Conservation (phyloP, 495 filamentous ascomycete species). For the Hyaloscypha bicolor region DNA sequence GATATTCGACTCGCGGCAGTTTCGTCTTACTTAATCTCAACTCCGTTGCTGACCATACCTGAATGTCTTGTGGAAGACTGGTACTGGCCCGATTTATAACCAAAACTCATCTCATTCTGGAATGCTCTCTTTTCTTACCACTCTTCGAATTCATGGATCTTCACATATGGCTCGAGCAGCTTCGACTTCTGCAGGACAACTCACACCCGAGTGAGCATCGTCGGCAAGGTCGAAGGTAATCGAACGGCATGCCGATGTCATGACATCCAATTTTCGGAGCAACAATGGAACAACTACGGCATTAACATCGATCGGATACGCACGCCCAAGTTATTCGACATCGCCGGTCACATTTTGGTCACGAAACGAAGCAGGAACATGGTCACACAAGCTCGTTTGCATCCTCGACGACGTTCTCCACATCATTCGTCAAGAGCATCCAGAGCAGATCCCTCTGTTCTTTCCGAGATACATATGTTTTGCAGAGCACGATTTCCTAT, state of each 20-base stretch:
- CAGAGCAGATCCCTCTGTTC: constrained; percentile 31
- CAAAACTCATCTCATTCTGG: constrained; percentile 32
- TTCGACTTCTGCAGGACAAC: constrained; percentile 30
- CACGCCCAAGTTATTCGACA: constrained; percentile 20
- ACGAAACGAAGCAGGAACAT: constrained; percentile 29
- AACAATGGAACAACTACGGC: constrained; percentile 25
- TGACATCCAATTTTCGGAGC: constrained; percentile 29
- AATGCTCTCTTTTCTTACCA: constrained; percentile 30
- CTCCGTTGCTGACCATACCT: constrained; percentile 27
- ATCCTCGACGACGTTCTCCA: constrained; percentile 14
- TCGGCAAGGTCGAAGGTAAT: constrained; percentile 27
- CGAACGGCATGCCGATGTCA: constrained; percentile 38
- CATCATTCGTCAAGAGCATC: constrained; percentile 24
- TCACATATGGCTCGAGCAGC: constrained; percentile 34
- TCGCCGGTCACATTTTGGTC: constrained; percentile 26
- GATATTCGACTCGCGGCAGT: constrained; percentile 29
- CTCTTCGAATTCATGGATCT: constrained; percentile 31
- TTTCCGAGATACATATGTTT: constrained; percentile 33
- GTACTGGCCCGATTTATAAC: constrained; percentile 24
- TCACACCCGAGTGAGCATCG: constrained; percentile 24
- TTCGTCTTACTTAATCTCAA: constrained; percentile 33
- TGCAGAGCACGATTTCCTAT: constrained; percentile 23
- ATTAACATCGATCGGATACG: constrained; percentile 12
- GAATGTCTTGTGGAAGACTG: constrained; percentile 22
- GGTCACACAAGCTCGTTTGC: constrained; percentile 35